A percentile compares a stretch with the other conserved stretches of the same genome.
phyloP scores from a whole-genome alignment of 257 asterid genomes.

The Misopates orontium region DNA sequence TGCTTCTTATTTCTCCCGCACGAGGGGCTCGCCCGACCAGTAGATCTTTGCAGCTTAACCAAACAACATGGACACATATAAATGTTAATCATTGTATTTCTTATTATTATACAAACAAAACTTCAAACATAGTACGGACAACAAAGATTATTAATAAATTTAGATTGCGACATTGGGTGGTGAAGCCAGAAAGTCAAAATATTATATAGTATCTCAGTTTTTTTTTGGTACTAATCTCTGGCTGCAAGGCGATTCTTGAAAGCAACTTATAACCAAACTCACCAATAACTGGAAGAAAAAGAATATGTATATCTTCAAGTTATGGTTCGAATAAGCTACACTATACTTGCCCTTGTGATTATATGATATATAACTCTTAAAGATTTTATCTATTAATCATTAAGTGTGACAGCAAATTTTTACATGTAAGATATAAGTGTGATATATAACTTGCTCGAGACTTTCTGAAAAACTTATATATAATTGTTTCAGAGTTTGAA shows the following conservation, averaged over 20 bases:
- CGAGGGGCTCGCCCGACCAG: constrained; percentile 25
- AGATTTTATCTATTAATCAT: no score
- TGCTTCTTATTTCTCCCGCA: constrained; percentile 26
- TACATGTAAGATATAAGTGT: no score
- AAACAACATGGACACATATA: constrained; percentile 24
- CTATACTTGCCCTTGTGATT: no score
- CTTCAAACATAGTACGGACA: constrained; percentile 19
- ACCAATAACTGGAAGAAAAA: constrained; percentile 22
- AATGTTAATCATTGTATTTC: background rate
- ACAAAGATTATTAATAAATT: constrained; percentile 25
- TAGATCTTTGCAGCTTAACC: constrained; percentile 29
- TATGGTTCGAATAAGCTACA: no score
- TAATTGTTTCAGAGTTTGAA: no score
- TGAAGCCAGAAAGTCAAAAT: constrained; percentile 36
- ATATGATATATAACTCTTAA: no score
- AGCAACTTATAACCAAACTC: constrained; percentile 60
- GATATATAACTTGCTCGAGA: no score
- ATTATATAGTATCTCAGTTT: constrained; percentile 29
- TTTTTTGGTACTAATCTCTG: background rate
- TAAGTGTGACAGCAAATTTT: no score
- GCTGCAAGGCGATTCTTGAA: constrained; percentile 38
- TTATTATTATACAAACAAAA: constrained; percentile 6
- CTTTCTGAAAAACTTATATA: no score
- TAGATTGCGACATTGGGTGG: constrained; percentile 33
- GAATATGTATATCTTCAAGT: background rate